Evolutionary conservation across 352 stramenopile genomes (phyloP).

Genomic region (Globisporangium emineosum): DNA sequence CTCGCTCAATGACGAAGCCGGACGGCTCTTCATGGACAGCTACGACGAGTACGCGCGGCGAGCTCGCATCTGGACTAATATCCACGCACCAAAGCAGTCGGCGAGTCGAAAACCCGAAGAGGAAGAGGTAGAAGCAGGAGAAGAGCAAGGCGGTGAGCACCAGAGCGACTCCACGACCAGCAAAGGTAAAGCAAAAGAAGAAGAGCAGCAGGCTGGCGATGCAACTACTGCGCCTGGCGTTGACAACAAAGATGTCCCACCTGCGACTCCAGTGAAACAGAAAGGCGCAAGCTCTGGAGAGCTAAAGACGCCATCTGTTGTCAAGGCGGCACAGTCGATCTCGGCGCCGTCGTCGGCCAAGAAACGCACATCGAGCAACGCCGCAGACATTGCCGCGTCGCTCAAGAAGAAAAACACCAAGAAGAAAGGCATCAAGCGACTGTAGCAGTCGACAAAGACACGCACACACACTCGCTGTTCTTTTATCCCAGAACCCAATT

Average conservation of each 20-base stretch:
- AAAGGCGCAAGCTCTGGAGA: background rate
- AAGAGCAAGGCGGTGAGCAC: background rate
- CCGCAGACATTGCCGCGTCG: conserved; percentile 15
- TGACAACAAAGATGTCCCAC: background rate
- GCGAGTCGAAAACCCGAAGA: conserved; percentile 16
- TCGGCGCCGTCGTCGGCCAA: conserved; percentile 28
- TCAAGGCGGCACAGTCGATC: conserved; percentile 1
- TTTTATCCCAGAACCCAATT: too few species aligned
- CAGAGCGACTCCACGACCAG: background rate
- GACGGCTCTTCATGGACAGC: conserved; percentile 98
- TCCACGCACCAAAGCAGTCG: conserved; percentile 77
- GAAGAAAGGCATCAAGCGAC: conserved; percentile 72
- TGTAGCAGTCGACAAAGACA: conserved; percentile 32
- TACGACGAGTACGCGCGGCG: conserved; percentile 96
- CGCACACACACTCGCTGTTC: too few species aligned
- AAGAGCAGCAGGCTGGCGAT: background rate
- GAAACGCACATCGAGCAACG: conserved; percentile 44
- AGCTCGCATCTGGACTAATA: conserved; percentile 87
- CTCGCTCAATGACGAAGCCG: conserved; percentile 98
- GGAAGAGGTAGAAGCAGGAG: background rate
- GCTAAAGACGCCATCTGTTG: background rate
- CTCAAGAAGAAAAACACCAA: conserved; percentile 70
- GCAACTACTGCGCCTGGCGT: background rate
- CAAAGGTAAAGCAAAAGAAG: conserved; percentile 7
- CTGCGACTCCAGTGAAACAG: conserved; percentile 11